Evolutionary conservation across 1,284 basidiomycete genomes (phyloP).

Genomic region (Amylostereum areolatum): DNA sequence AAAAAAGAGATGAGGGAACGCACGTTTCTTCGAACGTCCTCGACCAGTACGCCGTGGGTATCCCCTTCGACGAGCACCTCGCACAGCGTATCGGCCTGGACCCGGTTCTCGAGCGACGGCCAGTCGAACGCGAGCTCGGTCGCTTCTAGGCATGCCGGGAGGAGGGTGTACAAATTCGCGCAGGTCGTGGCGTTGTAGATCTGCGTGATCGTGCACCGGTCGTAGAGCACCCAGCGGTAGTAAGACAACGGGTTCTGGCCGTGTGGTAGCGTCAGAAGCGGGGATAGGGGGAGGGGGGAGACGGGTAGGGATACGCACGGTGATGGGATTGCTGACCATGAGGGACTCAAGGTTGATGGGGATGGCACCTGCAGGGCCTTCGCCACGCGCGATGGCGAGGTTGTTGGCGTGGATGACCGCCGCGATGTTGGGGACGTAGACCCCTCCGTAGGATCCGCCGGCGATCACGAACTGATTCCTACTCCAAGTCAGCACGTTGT

Average conservation of each 20-base stretch:
- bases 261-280: background rate
- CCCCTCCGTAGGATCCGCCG: slow-evolving; percentile 28
- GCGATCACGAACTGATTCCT: slow-evolving; percentile 25
- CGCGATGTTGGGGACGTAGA: slow-evolving; percentile 29
- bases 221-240: slow-evolving; percentile 23
- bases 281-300: background rate
- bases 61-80: slow-evolving; percentile 6
- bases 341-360: slow-evolving; percentile 26
- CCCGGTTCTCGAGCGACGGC: slow-evolving; percentile 14
- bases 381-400: slow-evolving; percentile 13
- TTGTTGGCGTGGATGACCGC: slow-evolving; percentile 28
- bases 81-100: slow-evolving; percentile 9
- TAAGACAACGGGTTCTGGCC: slow-evolving; percentile 22
- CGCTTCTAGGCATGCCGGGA: slow-evolving; percentile 22
- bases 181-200: slow-evolving; percentile 25
- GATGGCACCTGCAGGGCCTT: slow-evolving; percentile 12
- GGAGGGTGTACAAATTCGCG: slow-evolving; percentile 13
- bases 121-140: slow-evolving; percentile 19
- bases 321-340: slow-evolving; percentile 26
- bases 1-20: no score
- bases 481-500: background rate
- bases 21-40: no score
- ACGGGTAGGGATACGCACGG: slow-evolving; percentile 15
- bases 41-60: no score
- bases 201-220: slow-evolving; percentile 18